Base-by-base conservation (phyloP, 2,329 filamentous ascomycete species). In the Botrytis fragariae region DNA sequence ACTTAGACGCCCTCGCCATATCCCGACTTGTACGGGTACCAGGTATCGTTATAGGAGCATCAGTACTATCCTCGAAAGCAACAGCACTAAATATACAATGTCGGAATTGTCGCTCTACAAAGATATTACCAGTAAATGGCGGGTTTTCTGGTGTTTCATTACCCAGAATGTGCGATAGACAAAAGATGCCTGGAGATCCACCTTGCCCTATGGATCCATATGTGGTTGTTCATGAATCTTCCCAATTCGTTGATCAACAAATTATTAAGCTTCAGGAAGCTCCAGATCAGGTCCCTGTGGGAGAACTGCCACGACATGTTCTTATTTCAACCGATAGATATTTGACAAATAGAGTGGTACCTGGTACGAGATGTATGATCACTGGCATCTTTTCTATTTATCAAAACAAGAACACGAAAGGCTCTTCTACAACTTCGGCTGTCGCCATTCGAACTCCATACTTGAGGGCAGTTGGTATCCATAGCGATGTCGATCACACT, bases 331-430 rank as follows among this genome's bases (percentile, higher is more conserved):
- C 96, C n/a, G 96, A 99, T 81, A 89, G 96, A 71, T 98, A 98
- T 81, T 86, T 99, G 64, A 96, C 95, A 18, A 99, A 99, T 81
- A 90, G 94, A 69, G 96, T 99, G 4, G 95, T 99, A 5, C 96
- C 96, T 9, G 96, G 96, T 44, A 97, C 95, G 69, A 89, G 95
- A 81, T 99, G 96, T 82, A 97, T 94, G 4, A 88, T 99, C 29
- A 98, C 96, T 89, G 96, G 96, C 32, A 94, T 99, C 48, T 99
- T 98, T 85, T 98, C 95, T 44, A 98, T 98, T 80, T 99, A 98
- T 83, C 94, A 98, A 82, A 92, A 92, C 78, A 98, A 98, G 83
- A 92, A 91, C 59, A 92, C 89, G 60, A 97, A 95, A 82, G 92
- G 91, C 78, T 90, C 89, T 7, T 89, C 87, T 29, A 89, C 88